phyloP scores from a whole-genome alignment of 345 rosid species.

The Physaria fendleri region DNA sequence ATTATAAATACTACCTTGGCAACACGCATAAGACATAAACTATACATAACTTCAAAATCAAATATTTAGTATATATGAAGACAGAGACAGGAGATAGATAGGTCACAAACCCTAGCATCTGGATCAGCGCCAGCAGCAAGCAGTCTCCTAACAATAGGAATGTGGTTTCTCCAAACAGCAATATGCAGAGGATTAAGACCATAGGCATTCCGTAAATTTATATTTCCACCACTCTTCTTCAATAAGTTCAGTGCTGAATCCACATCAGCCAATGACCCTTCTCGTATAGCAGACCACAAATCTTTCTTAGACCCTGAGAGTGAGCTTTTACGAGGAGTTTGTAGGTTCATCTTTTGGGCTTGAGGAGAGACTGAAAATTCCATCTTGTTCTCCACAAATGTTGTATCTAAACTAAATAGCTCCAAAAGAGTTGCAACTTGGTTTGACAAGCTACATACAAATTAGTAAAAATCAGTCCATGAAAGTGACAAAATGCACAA shows the following conservation, averaged over 20 bases:
- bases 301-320: constrained; percentile 47
- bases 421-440: constrained; percentile 8
- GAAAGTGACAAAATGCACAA: not conserved
- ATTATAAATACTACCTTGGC: not conserved
- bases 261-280: constrained; percentile 81
- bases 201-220: constrained; percentile 61
- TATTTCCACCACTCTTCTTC: constrained; percentile 80
- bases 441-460: not conserved
- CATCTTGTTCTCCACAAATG: constrained; percentile 26
- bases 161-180: constrained; percentile 91
- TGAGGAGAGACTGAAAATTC: constrained; percentile 55
- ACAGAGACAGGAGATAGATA: constrained; percentile 7
- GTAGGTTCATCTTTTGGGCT: constrained; percentile 50
- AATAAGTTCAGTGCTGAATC: constrained; percentile 55
- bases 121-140: constrained; percentile 95
- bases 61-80: not conserved
- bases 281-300: constrained; percentile 67
- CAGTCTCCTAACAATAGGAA: constrained; percentile 84
- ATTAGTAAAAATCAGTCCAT: constrained; percentile 9
- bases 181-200: constrained; percentile 88
- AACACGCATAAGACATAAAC: not conserved
- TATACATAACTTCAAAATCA: not conserved
- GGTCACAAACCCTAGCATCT: constrained; percentile 80
- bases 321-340: constrained; percentile 42
- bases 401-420: not conserved